A percentile compares a stretch with the other conserved stretches of the same genome.
phyloP scores from a whole-genome alignment of 2,329 filamentous ascomycete genomes.

The Pseudogymnoascus sp. region DNA sequence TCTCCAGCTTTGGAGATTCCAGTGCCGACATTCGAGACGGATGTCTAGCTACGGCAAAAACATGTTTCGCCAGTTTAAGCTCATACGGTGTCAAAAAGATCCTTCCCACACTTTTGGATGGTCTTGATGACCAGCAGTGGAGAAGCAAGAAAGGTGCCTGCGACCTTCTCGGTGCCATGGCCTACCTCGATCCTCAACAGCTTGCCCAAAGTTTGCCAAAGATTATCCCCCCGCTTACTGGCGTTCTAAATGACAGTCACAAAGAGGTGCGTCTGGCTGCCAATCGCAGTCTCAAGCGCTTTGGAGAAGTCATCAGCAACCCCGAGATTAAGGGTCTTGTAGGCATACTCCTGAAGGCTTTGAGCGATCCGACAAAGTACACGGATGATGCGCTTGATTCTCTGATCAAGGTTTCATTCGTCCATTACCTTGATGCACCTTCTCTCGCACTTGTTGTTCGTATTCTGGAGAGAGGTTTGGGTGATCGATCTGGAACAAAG shows the following conservation, averaged over 20 bases:
- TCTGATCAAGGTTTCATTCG: constrained; percentile 95
- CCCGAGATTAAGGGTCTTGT: constrained; percentile 93
- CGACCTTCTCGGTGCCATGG: constrained; percentile 94
- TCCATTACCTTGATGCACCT: constrained; percentile 96
- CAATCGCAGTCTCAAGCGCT: constrained; percentile 93
- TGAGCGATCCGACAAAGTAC: constrained; percentile 95
- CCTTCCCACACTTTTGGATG: constrained; percentile 80
- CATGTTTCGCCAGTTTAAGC: constrained; percentile 85
- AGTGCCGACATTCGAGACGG: constrained; percentile 87
- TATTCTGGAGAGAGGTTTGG: constrained; percentile 86
- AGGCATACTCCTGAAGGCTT: constrained; percentile 83
- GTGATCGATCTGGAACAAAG: constrained; percentile 89
- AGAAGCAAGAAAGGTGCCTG: constrained; percentile 97
- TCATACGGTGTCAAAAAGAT: constrained; percentile 96
- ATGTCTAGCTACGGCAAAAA: constrained; percentile 86
- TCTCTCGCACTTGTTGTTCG: constrained; percentile 91
- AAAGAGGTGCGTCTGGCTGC: constrained; percentile 91
- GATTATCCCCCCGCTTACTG: constrained; percentile 91
- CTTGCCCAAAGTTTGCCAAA: constrained; percentile 85
- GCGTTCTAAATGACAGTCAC: constrained; percentile 92
- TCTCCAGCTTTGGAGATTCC: constrained; percentile 81
- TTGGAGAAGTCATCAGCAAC: constrained; percentile 97
- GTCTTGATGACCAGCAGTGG: constrained; percentile 93
- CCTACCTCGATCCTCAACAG: constrained; percentile 93
- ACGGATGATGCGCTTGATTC: constrained; percentile 91